Percentiles rank a stretch among this genome's conserved stretches.
phyloP scores from a whole-genome alignment of 2,329 filamentous ascomycete species.

The Aspergillus sp. region DNA sequence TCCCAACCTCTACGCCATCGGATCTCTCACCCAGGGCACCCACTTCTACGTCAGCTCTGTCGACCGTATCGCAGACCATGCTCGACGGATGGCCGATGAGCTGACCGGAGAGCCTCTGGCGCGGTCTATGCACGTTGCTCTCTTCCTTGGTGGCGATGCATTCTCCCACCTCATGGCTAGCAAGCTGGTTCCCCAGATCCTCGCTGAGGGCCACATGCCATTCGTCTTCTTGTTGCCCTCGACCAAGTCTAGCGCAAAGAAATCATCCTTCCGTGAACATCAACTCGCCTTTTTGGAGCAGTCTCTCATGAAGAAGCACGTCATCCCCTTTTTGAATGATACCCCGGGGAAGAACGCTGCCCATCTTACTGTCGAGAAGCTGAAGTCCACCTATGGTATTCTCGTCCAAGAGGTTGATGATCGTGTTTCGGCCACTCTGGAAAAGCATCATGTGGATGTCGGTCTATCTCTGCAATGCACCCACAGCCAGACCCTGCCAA shows the following conservation, averaged over 20 bases:
- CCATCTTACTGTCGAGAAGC: neutral
- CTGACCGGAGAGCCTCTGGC: constrained; percentile 3
- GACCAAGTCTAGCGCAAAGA: neutral
- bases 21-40: constrained; percentile 5
- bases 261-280: neutral
- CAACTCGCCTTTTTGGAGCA: constrained; percentile 5
- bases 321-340: constrained; percentile 1
- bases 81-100: constrained; percentile 5
- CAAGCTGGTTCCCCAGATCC: constrained; percentile 4
- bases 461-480: constrained; percentile 4
- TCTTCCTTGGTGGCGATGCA: constrained; percentile 5
- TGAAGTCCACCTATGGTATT: constrained; percentile 2
- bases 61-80: constrained; percentile 6
- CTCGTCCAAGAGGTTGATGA: constrained; percentile 3
- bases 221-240: constrained; percentile 5
- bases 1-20: constrained; percentile 4
- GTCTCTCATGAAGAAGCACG: constrained; percentile 1
- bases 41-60: constrained; percentile 8
- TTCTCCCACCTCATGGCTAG: constrained; percentile 5
- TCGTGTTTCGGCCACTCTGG: neutral
- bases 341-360: neutral
- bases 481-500: neutral
- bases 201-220: constrained; percentile 6
- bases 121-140: constrained; percentile 2
- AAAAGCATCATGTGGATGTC: constrained; percentile 4